Evolutionary conservation across 768 basidiomycete species (phyloP).

Genomic region (Strobilomyces dryophilus): DNA sequence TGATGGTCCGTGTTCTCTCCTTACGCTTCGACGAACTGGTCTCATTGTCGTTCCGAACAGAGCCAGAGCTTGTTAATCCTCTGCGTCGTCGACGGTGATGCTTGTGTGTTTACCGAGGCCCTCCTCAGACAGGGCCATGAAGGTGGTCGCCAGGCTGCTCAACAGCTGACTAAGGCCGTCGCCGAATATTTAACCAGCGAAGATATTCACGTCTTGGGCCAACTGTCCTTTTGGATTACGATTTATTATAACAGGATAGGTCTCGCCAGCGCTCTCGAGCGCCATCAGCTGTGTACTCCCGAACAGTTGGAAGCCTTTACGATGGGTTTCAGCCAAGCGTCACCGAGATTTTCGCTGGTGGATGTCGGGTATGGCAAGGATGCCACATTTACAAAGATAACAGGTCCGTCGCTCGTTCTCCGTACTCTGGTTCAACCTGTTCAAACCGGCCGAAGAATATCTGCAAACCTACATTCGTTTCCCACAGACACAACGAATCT

Average conservation of each 20-base stretch:
- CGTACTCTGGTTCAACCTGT: background rate
- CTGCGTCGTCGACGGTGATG: constrained; percentile 72
- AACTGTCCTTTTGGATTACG: constrained; percentile 73
- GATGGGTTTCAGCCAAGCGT: constrained; percentile 68
- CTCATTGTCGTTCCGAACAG: constrained; percentile 31
- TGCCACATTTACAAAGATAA: constrained; percentile 61
- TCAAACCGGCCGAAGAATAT: constrained; percentile 45
- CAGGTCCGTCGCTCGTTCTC: constrained; percentile 41
- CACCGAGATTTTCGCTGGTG: constrained; percentile 63
- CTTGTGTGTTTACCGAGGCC: constrained; percentile 57
- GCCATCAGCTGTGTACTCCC: constrained; percentile 51
- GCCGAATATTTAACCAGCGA: constrained; percentile 64
- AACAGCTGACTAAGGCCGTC: constrained; percentile 62
- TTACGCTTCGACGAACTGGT: background rate
- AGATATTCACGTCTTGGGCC: constrained; percentile 55
- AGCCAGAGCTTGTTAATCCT: constrained; percentile 65
- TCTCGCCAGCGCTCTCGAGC: constrained; percentile 47
- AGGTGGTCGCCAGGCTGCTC: constrained; percentile 59
- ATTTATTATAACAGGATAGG: constrained; percentile 65
- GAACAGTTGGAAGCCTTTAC: constrained; percentile 72
- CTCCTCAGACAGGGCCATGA: constrained; percentile 59
- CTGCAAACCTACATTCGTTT: constrained; percentile 66
- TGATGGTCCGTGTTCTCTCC: constrained; percentile 33
- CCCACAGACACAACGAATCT: constrained; percentile 70
- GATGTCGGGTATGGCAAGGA: constrained; percentile 68